Conservation (phyloP, 2,329 filamentous ascomycete species). For the Eutypella sp. region DNA sequence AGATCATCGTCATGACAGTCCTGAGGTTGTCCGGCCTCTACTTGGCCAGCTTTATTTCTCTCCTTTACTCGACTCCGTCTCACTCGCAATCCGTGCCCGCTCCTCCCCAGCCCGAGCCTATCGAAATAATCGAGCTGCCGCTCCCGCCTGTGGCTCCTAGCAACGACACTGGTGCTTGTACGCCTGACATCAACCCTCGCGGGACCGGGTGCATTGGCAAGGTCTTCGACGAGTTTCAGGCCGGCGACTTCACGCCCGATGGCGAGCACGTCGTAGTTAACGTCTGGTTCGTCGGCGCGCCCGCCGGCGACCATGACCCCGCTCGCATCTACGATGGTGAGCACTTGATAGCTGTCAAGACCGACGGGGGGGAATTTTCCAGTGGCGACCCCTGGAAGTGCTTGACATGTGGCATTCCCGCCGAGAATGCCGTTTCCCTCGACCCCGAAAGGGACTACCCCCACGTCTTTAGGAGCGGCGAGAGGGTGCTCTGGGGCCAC, state of each 20-base stretch:
- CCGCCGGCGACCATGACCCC: conserved; percentile 30
- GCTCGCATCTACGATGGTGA: conserved; percentile 36
- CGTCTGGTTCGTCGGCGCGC: conserved; percentile 38
- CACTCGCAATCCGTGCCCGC: conserved; percentile 2
- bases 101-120: conserved; percentile 8
- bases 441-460: conserved; percentile 32
- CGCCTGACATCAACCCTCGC: conserved; percentile 4
- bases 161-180: conserved; percentile 3
- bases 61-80: too few species aligned
- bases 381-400: conserved; percentile 45
- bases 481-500: conserved; percentile 27
- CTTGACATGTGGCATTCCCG: conserved; percentile 37
- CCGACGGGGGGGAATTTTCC: conserved; percentile 33
- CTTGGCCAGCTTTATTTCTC: too few species aligned
- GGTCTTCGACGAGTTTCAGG: conserved; percentile 16
- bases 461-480: conserved; percentile 36
- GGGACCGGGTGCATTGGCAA: conserved; percentile 8
- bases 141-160: conserved; percentile 6
- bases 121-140: conserved; percentile 8
- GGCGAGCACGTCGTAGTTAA: conserved; percentile 36
- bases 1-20: too few species aligned
- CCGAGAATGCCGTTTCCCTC: conserved; percentile 22
- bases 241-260: conserved; percentile 35
- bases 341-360: conserved; percentile 39
- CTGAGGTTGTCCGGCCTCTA: too few species aligned